Evolutionary conservation across 140 eudicot genomes (phyloP).

Genomic region (Ambrosia hybrid): DNA sequence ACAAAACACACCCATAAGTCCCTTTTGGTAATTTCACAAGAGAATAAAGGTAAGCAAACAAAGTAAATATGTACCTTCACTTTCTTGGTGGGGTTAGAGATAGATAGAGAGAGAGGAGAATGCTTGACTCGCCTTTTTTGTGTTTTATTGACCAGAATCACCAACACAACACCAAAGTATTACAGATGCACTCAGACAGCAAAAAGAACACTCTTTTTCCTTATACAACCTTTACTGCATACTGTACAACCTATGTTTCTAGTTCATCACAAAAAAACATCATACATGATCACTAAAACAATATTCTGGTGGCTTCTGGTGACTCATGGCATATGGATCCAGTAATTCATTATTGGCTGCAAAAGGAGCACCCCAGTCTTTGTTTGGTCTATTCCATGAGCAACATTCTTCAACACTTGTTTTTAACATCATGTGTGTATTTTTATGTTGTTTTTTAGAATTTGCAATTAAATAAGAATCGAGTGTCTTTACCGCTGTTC

Average conservation of each 20-base stretch:
- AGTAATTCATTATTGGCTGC: constrained; percentile 27
- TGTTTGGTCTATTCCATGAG: constrained; percentile 37
- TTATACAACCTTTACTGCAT: constrained; percentile 24
- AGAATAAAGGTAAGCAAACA: constrained; percentile 50
- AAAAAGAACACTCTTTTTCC: constrained; percentile 25
- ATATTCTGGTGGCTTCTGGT: constrained; percentile 28
- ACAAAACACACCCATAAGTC: constrained; percentile 17
- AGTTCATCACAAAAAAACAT: constrained; percentile 22
- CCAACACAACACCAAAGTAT: constrained; percentile 25
- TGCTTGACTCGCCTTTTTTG: constrained; percentile 46
- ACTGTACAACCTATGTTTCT: constrained; percentile 17
- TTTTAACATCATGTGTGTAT: neutral
- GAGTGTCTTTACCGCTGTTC: no score
- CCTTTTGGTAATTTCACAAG: constrained; percentile 27
- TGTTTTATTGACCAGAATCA: constrained; percentile 46
- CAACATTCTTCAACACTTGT: constrained; percentile 14
- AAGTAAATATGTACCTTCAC: constrained; percentile 60
- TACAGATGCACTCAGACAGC: constrained; percentile 32
- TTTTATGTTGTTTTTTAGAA: no score
- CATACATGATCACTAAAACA: constrained; percentile 30
- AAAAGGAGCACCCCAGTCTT: constrained; percentile 5
- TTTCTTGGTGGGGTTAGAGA: constrained; percentile 69
- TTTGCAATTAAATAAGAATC: no score
- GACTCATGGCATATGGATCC: constrained; percentile 18
- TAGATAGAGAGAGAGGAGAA: constrained; percentile 29